phyloP scores from a whole-genome alignment of 2,329 filamentous ascomycete species.

The Alternaria incomplexa region DNA sequence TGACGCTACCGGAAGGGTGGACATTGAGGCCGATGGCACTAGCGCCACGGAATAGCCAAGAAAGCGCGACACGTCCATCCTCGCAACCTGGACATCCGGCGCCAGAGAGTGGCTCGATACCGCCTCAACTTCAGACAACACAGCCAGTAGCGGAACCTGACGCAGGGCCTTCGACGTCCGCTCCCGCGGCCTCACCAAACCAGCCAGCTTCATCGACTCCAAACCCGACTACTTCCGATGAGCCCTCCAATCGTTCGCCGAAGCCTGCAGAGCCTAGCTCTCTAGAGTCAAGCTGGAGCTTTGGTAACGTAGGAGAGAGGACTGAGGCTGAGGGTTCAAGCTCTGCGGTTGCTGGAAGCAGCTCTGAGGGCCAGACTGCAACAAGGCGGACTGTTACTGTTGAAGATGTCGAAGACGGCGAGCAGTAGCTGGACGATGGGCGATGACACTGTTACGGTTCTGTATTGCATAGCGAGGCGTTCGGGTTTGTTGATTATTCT shows the following conservation, averaged over 20 bases:
- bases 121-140: neutral
- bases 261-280: constrained; percentile 37
- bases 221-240: constrained; percentile 5
- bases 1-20: constrained; percentile 48
- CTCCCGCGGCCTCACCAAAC: constrained; percentile 3
- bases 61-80: constrained; percentile 8
- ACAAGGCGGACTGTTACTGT: constrained; percentile 38
- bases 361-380: constrained; percentile 25
- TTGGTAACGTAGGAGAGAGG: constrained; percentile 35
- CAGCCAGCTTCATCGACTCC: constrained; percentile 7
- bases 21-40: constrained; percentile 43
- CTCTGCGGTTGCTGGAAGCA: constrained; percentile 36
- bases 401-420: constrained; percentile 42
- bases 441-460: constrained; percentile 3
- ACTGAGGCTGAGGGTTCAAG: constrained; percentile 37
- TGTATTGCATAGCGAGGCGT: constrained; percentile 49
- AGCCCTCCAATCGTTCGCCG: constrained; percentile 22
- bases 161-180: constrained; percentile 5
- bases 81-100: constrained; percentile 12
- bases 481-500: constrained; percentile 20
- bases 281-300: constrained; percentile 47
- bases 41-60: constrained; percentile 24
- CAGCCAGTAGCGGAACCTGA: neutral
- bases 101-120: neutral
- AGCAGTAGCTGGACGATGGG: constrained; percentile 19